These are phyloP conservation scores for Lachnellula arida DNA, from an alignment of 2,329 filamentous ascomycete species.

Conservation along the genomic window DNA sequence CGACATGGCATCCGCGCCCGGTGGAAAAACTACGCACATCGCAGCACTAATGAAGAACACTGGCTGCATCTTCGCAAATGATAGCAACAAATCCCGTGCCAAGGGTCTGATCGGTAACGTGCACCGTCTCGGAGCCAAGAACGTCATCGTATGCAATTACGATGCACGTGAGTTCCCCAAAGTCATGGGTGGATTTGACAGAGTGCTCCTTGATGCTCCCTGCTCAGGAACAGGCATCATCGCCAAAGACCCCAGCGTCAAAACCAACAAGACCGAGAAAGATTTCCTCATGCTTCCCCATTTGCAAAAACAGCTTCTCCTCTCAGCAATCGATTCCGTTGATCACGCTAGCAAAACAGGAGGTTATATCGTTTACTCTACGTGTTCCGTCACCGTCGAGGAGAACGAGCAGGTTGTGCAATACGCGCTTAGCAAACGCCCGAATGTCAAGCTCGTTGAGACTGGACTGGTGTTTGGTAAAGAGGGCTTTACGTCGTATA, in stretches of 20 bases:
- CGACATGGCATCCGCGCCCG: slow-evolving; percentile 89
- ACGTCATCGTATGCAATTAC: slow-evolving; percentile 93
- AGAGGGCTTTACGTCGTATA: slow-evolving; percentile 86
- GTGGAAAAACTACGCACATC: slow-evolving; percentile 94
- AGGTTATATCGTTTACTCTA: slow-evolving; percentile 94
- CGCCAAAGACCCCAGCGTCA: slow-evolving; percentile 91
- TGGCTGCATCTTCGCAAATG: slow-evolving; percentile 91
- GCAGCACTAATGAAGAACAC: slow-evolving; percentile 98
- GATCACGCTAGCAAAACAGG: slow-evolving; percentile 89
- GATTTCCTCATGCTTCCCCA: slow-evolving; percentile 94
- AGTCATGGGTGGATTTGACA: slow-evolving; percentile 92
- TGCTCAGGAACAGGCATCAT: slow-evolving; percentile 98
- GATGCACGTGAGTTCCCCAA: slow-evolving; percentile 91
- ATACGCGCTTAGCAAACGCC: slow-evolving; percentile 85
- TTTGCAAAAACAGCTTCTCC: slow-evolving; percentile 87
- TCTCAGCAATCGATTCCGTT: slow-evolving; percentile 91
- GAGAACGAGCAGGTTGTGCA: slow-evolving; percentile 93
- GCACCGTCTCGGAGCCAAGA: slow-evolving; percentile 87
- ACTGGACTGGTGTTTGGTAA: slow-evolving; percentile 87
- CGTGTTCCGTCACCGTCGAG: slow-evolving; percentile 89
- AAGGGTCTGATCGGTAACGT: slow-evolving; percentile 99
- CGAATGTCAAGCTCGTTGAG: slow-evolving; percentile 90
- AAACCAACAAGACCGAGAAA: slow-evolving; percentile 95
- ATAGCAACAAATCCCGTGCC: slow-evolving; percentile 86
- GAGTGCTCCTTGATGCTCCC: slow-evolving; percentile 88